Evolutionary conservation across 495 filamentous ascomycete species (phyloP).

Genomic region (Penicillium parvum): DNA sequence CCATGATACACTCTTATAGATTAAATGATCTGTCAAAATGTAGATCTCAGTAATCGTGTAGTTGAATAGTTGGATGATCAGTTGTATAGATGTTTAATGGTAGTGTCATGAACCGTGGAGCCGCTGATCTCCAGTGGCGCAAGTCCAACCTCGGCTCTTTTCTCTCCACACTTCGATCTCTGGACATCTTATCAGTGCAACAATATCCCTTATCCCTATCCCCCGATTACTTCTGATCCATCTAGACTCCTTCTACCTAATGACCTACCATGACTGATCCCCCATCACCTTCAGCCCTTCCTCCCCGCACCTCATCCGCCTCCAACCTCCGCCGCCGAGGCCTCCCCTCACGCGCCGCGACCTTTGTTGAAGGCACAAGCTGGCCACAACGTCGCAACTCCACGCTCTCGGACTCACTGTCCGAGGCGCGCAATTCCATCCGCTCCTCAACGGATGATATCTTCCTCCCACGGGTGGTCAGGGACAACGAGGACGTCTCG

Average conservation of each 20-base stretch:
- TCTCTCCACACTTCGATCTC: no score
- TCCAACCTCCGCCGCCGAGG: slow-evolving; percentile 36
- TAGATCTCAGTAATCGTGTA: neutral
- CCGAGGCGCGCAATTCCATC: slow-evolving; percentile 61
- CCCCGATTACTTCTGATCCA: no score
- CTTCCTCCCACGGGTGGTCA: slow-evolving; percentile 55
- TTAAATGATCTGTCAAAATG: no score
- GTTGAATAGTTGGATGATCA: neutral
- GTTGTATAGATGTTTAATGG: neutral
- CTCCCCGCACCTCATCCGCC: slow-evolving; percentile 7
- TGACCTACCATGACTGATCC: slow-evolving; percentile 24
- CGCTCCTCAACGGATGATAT: slow-evolving; percentile 69
- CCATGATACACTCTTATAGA: neutral
- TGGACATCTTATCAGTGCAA: no score
- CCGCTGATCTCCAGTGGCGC: no score
- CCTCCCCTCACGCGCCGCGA: slow-evolving; percentile 34
- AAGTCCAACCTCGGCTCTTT: no score
- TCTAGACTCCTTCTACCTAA: no score
- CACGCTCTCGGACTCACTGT: slow-evolving; percentile 66
- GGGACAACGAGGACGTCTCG: slow-evolving; percentile 18
- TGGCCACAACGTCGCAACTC: slow-evolving; percentile 61
- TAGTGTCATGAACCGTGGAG: no score
- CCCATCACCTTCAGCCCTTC: slow-evolving; percentile 4
- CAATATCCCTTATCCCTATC: no score
- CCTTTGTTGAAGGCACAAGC: slow-evolving; percentile 29